Percentiles rank a stretch among this genome's conserved stretches.
These are phyloP conservation scores for Fusarium longipes DNA, from an alignment of 2,329 filamentous ascomycete species.

Conservation along the genomic window DNA sequence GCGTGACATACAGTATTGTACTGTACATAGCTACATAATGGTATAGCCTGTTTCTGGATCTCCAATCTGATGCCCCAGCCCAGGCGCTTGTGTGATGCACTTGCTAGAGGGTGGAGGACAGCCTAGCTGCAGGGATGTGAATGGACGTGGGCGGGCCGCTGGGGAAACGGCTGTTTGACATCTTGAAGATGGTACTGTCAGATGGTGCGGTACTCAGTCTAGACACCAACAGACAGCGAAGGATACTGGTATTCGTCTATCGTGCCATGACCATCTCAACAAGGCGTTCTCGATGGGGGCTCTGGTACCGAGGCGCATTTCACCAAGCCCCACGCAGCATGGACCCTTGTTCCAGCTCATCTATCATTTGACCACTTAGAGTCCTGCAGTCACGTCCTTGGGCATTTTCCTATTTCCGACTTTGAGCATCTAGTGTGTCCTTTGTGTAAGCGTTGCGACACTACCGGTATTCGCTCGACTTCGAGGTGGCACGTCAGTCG, in stretches of 20 bases:
- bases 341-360: conserved; percentile 41
- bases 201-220: conserved; percentile 21
- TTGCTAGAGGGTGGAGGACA: conserved; percentile 21
- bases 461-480: conserved; percentile 30
- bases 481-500: conserved; percentile 14
- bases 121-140: conserved; percentile 14
- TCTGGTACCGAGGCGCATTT: conserved; percentile 44
- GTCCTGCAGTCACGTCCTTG: conserved; percentile 24
- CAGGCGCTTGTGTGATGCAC: conserved; percentile 41
- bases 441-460: conserved; percentile 15
- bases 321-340: conserved; percentile 41
- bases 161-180: conserved; percentile 32
- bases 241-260: conserved; percentile 29
- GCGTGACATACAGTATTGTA: conserved; percentile 39
- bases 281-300: conserved; percentile 46
- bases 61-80: conserved; percentile 14
- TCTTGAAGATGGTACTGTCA: conserved; percentile 3
- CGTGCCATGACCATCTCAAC: conserved; percentile 23
- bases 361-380: conserved; percentile 36
- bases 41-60: conserved; percentile 18
- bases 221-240: neutral
- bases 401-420: conserved; percentile 39
- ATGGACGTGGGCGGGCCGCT: conserved; percentile 14
- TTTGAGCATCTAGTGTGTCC: conserved; percentile 16
- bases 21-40: conserved; percentile 2